phyloP scores from a whole-genome alignment of 176 grass and related monocot species.

The Cenchrus purpureus region DNA sequence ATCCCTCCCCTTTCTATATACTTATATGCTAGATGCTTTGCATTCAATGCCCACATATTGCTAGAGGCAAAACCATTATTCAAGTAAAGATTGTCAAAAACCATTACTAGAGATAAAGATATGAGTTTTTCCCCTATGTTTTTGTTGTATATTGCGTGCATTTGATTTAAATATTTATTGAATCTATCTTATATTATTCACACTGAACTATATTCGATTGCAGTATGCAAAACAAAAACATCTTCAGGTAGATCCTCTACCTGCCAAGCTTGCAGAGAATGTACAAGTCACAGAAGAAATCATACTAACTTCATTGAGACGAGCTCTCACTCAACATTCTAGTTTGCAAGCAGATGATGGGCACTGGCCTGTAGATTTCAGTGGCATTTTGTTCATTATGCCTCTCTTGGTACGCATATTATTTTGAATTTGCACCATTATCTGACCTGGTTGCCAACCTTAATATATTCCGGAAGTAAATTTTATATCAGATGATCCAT shows the following conservation, averaged over 20 bases:
- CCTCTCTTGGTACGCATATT: slow-evolving; percentile 42
- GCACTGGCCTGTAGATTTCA: slow-evolving; percentile 53
- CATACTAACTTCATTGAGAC: slow-evolving; percentile 46
- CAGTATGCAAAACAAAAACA: slow-evolving; percentile 52
- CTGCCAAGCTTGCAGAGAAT: slow-evolving; percentile 18
- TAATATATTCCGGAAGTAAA: neutral
- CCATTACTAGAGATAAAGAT: neutral
- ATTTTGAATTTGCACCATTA: neutral
- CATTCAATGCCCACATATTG: neutral
- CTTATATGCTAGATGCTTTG: neutral
- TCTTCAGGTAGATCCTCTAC: slow-evolving; percentile 18
- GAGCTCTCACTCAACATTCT: slow-evolving; percentile 39
- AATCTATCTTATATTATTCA: neutral
- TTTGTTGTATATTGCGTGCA: neutral
- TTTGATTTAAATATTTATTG: neutral
- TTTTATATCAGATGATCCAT: neutral
- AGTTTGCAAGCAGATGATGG: slow-evolving; percentile 62
- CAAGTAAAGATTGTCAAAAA: neutral
- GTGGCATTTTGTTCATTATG: slow-evolving; percentile 67
- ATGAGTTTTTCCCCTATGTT: neutral
- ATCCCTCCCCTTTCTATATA: neutral
- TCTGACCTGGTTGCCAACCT: neutral
- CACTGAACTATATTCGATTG: neutral
- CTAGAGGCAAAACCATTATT: neutral
- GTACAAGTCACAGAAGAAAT: slow-evolving; percentile 40